A percentile compares a stretch with the other conserved stretches of the same genome.
Conservation (phyloP, 495 filamentous ascomycete genomes). For the Hamigera avellanea region DNA sequence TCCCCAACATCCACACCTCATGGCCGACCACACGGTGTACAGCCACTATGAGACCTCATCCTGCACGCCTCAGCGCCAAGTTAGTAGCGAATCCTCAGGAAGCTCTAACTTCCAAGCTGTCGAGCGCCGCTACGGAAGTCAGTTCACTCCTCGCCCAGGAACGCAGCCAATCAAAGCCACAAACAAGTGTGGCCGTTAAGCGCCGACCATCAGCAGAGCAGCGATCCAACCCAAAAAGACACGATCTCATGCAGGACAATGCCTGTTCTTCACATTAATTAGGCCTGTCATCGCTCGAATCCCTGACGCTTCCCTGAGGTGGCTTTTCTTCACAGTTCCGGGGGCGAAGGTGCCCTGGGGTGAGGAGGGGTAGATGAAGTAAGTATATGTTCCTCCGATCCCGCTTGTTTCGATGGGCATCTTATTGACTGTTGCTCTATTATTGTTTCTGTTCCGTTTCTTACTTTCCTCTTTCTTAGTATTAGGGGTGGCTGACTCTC, state of each 20-base stretch:
- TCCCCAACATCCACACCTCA: too few relatives aligned
- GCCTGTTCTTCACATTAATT: constrained; percentile 10
- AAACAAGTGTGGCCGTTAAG: constrained; percentile 10
- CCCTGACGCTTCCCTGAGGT: constrained; percentile 9
- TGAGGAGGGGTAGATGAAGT: background rate
- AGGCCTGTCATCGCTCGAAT: constrained; percentile 15
- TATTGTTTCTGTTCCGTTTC: too few relatives aligned
- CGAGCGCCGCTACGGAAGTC: constrained; percentile 3
- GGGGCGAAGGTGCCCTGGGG: background rate
- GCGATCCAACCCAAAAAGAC: constrained; percentile 2
- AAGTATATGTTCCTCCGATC: background rate
- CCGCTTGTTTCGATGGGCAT: background rate
- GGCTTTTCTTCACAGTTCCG: constrained; percentile 1
- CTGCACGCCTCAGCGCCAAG: background rate
- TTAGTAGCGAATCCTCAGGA: background rate
- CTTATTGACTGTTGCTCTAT: too few relatives aligned
- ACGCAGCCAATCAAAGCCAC: constrained; percentile 5
- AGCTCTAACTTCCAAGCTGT: background rate
- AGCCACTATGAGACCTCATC: background rate
- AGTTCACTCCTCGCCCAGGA: background rate
- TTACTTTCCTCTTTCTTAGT: too few relatives aligned
- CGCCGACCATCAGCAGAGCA: constrained; percentile 7
- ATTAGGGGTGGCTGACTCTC: too few relatives aligned
- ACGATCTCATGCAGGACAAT: constrained; percentile 7
- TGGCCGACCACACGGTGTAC: too few relatives aligned